Conservation (phyloP, 2,329 filamentous ascomycete genomes). For the Hypomyces perniciosus region DNA sequence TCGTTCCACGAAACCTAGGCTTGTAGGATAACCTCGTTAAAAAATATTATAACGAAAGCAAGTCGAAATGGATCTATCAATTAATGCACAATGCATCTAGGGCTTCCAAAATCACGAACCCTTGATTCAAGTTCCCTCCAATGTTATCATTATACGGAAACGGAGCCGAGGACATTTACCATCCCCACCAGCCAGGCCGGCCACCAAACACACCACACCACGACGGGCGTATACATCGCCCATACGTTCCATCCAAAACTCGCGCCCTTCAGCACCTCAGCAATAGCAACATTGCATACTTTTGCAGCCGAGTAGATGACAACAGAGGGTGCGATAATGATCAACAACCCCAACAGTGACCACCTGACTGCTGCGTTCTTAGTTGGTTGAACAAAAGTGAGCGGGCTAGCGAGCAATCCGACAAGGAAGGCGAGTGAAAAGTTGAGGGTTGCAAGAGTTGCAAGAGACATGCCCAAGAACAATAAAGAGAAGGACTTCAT, state of each 20-base stretch:
- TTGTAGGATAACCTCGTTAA: too few species aligned
- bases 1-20: too few species aligned
- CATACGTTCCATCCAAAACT: slow-evolving; percentile 86
- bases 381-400: slow-evolving; percentile 64
- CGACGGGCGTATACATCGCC: slow-evolving; percentile 81
- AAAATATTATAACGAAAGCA: too few species aligned
- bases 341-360: slow-evolving; percentile 46
- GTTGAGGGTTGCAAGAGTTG: slow-evolving; percentile 89
- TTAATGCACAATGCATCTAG: not conserved
- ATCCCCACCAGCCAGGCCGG: slow-evolving; percentile 75
- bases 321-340: slow-evolving; percentile 56
- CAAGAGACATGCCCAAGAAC: slow-evolving; percentile 83
- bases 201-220: slow-evolving; percentile 96
- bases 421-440: slow-evolving; percentile 86
- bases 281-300: slow-evolving; percentile 37
- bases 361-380: slow-evolving; percentile 33
- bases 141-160: slow-evolving; percentile 6
- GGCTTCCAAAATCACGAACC: not conserved
- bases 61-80: not conserved
- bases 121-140: too few species aligned
- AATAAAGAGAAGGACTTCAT: slow-evolving; percentile 91
- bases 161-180: slow-evolving; percentile 44
- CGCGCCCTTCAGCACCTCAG: slow-evolving; percentile 60
- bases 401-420: slow-evolving; percentile 69
- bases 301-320: slow-evolving; percentile 44